Base-by-base conservation (phyloP, 2,329 filamentous ascomycete genomes). In the Calonectria pseudoreteaudii region DNA sequence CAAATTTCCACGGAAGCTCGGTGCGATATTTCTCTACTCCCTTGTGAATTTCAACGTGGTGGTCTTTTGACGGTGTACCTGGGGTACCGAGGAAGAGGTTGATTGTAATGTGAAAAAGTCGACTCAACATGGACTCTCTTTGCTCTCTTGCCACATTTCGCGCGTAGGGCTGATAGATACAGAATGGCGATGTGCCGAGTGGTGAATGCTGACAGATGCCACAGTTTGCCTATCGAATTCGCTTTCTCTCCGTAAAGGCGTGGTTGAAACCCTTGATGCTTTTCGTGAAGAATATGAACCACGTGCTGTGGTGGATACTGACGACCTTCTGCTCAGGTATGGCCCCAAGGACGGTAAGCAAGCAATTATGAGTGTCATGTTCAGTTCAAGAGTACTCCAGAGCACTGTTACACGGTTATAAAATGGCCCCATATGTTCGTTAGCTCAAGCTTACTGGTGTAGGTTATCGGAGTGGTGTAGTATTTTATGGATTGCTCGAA, bases 261-360 rank as follows among this genome's bases (percentile, higher is more conserved):
- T 26, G 8, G 56, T 41, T 13, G 56, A 62, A 28, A 62, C 56
- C 9, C 56, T 41, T 0, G 56, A 62, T 28, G n/a, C 56, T 20
- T 62, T 62, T 36, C 56, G 6, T 2, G 56, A 41, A 26, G 34
- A 34, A 20, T 62, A 41, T 18, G 34, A 41, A 28, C 23, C 34
- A 2, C n/a, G 13, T 26, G 34, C 16, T 26, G 13, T 13, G 16
- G 34, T 18, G 20, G 56, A 28, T 20, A 5, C 23, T 9, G 56
- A 62, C 9, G 34, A 41, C n/a, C 34, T 41, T 41, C 56, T 62
- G n/a, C 56, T 62, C 0, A 41, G 14, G 14, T 62, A 62, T 23
- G 56, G 56, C 23, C 56, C 56, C 36, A 62, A 41, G 16, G 56
- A 62, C 23, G 56, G 56, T 23, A 62, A 62, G 4, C 56, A 62